Base-by-base conservation (phyloP, 306 rosid species). In the Vigna reflexopilosa region DNA sequence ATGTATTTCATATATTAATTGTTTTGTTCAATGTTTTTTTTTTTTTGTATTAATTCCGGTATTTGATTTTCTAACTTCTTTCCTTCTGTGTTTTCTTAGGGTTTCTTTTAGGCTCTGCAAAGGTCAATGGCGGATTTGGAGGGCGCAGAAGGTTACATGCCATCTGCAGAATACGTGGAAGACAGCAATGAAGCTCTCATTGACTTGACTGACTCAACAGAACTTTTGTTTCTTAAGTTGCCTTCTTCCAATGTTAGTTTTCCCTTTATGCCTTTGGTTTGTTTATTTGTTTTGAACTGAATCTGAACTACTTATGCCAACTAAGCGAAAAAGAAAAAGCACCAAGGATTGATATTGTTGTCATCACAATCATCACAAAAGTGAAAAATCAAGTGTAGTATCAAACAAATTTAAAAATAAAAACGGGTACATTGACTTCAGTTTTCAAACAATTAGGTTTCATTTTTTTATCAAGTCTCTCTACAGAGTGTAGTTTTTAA, bases 191-290 rank as follows among this genome's bases (percentile, higher is more conserved):
- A 84, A 67, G 65, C 93, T 42, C 91, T 90, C 83, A 63, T 88
- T 62, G 66, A 76, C 40, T 56, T 83, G 81, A 81, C 72, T 0
- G 84, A 87, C 78, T 91, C 93, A 55, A 67, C 71, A 0, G 96
- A 92, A 78, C 85, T 95, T 72, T 92, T 91, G 97, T 93, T 94
- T 56, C 73, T 94, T 80, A 86, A 76, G 42, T 86, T 86, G 88
- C 97, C 98, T 22, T 71, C 76, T 63, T 72, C 81, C 59, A 78
- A 80, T 24, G 98, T 91, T 76, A 66, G 89, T 45, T 82, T 50
- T 15, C 52, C 58, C 68, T 76, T 42, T 42, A 15, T 38, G 16
- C 32, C 38, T 54, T 2, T n/a, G 17, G 2, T 45, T 56, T 73
- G 55, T 26, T 45, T 74, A n/a, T 75, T 15, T 24, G 9, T 67